Percentiles rank a stretch among this genome's conserved stretches.
These are phyloP conservation scores for Phoma sp. DNA, from an alignment of 2,329 filamentous ascomycete species.

Conservation along the genomic window DNA sequence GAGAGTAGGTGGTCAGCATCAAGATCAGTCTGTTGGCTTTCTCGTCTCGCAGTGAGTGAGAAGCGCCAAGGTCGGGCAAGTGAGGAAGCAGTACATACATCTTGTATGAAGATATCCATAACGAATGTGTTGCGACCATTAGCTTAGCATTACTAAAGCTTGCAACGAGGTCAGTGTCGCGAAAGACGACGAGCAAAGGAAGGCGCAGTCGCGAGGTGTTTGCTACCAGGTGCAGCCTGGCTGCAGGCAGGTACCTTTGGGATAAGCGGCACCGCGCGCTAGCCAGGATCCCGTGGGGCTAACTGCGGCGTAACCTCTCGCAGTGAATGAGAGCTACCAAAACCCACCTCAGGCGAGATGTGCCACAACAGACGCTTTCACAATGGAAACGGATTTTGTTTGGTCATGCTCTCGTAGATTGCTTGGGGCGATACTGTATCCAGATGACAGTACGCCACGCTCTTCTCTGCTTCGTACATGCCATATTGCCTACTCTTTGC, in stretches of 20 bases:
- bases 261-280: slow-evolving; percentile 1
- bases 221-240: slow-evolving; percentile 1
- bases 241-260: slow-evolving; percentile 1
- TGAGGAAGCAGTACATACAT: slow-evolving; percentile 20
- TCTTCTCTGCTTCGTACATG: not conserved
- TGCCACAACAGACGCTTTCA: not conserved
- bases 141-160: not conserved
- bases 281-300: slow-evolving; percentile 9
- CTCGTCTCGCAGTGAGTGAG: too few relatives aligned
- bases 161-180: not conserved
- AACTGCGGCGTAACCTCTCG: not conserved
- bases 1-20: not conserved
- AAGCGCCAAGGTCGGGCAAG: not conserved
- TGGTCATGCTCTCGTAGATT: not conserved
- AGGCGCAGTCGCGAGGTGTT: not conserved
- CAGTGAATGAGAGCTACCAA: slow-evolving; percentile 5
- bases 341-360: not conserved
- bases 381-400: too few relatives aligned
- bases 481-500: slow-evolving; percentile 44
- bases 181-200: not conserved
- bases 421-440: not conserved
- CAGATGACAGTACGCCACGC: not conserved
- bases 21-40: not conserved
- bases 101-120: slow-evolving; percentile 37
- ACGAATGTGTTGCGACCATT: too few relatives aligned